phyloP scores from a whole-genome alignment of 148 eudicot species.

The Persicaria tinctoria region DNA sequence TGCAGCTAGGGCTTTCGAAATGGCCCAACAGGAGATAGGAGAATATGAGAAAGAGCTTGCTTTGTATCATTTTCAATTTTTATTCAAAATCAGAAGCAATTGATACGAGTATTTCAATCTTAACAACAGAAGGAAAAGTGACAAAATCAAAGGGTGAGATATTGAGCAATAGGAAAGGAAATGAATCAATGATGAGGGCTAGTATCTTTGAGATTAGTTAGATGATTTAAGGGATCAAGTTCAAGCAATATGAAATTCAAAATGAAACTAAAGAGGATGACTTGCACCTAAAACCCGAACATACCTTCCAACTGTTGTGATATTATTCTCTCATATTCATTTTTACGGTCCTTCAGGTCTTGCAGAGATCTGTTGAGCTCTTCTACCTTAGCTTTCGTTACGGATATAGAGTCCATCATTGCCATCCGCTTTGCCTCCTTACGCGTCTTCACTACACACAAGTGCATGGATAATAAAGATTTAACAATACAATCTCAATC shows the following conservation, averaged over 20 bases:
- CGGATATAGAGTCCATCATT: conserved; percentile 46
- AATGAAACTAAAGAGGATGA: not conserved
- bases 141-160: not conserved
- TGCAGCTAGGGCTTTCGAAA: conserved; percentile 43
- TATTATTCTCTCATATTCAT: conserved; percentile 58
- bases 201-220: not conserved
- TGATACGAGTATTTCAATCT: not conserved
- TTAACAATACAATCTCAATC: not conserved
- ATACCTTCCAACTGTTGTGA: conserved; percentile 65
- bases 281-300: not conserved
- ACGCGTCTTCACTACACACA: conserved; percentile 63
- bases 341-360: conserved; percentile 56
- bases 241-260: not conserved
- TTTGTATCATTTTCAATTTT: not conserved
- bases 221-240: not conserved
- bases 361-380: conserved; percentile 60
- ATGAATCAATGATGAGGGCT: not conserved
- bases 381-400: conserved; percentile 47
- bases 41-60: not conserved
- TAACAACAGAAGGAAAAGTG: not conserved
- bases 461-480: conserved; percentile 11
- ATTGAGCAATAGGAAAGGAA: not conserved
- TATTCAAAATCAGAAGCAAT: not conserved
- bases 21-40: not conserved
- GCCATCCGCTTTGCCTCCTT: conserved; percentile 78